A percentile compares a stretch with the other conserved stretches of the same genome.
phyloP scores from a whole-genome alignment of 768 basidiomycete genomes.

The Collybia nuda region DNA sequence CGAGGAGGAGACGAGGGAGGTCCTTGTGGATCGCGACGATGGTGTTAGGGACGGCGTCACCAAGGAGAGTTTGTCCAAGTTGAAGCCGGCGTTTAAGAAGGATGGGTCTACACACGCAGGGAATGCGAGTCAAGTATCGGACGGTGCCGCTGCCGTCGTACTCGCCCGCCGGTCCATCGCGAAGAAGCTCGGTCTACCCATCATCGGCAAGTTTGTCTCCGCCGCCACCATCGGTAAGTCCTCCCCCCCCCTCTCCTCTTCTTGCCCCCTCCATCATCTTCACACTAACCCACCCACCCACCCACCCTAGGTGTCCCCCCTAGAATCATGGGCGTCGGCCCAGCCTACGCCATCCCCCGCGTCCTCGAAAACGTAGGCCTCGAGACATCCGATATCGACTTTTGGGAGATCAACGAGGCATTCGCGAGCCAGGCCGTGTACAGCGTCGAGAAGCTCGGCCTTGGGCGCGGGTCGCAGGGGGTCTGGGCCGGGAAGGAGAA shows the following conservation, averaged over 20 bases:
- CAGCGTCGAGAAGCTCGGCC: conserved; percentile 63
- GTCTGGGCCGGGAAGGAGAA: conserved; percentile 51
- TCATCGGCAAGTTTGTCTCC: conserved; percentile 82
- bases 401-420: conserved; percentile 92
- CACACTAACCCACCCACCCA: no score
- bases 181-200: conserved; percentile 79
- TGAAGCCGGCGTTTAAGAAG: conserved; percentile 84
- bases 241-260: no score
- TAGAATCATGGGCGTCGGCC: conserved; percentile 90
- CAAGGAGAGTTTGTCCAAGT: conserved; percentile 69
- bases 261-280: no score
- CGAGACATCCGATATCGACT: conserved; percentile 72
- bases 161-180: conserved; percentile 80
- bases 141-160: conserved; percentile 89
- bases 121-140: conserved; percentile 89
- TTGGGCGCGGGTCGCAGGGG: conserved; percentile 21
- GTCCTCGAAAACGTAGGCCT: conserved; percentile 68
- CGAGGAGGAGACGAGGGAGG: conserved; percentile 63
- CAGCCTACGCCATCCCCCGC: conserved; percentile 70
- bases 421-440: conserved; percentile 85
- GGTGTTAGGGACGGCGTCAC: conserved; percentile 88
- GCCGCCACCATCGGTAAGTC: conserved; percentile 57
- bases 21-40: conserved; percentile 79
- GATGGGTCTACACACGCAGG: conserved; percentile 77
- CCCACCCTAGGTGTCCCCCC: conserved; percentile 55